Evolutionary conservation across 1,284 basidiomycete species (phyloP).

Genomic region (Somion occarium): DNA sequence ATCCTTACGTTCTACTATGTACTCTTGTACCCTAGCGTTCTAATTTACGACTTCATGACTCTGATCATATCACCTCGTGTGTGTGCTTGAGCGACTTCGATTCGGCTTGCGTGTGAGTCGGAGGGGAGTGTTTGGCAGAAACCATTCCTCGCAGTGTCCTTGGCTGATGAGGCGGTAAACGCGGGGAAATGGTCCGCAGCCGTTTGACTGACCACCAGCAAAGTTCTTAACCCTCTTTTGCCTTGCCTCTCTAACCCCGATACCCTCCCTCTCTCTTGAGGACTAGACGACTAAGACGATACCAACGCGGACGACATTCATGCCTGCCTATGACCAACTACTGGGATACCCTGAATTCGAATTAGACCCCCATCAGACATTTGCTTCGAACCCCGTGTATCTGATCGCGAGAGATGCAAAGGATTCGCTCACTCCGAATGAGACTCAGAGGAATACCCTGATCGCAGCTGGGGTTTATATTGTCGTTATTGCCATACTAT

Average conservation of each 20-base stretch:
- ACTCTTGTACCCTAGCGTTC: constrained; percentile 25
- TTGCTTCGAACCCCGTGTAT: constrained; percentile 23
- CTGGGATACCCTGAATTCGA: not conserved
- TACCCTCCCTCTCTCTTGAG: not conserved
- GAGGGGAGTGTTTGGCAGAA: not conserved
- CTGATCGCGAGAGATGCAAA: constrained; percentile 33
- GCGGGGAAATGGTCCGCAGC: not conserved
- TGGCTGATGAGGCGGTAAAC: not conserved
- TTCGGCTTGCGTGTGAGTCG: not conserved
- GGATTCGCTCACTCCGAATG: constrained; percentile 53
- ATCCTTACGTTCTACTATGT: constrained; percentile 14
- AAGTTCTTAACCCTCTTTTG: not conserved
- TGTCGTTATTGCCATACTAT: constrained; percentile 67
- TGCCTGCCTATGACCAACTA: not conserved
- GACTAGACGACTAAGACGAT: not conserved
- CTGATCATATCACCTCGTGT: not conserved
- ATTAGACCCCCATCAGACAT: constrained; percentile 7
- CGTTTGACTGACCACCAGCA: not conserved
- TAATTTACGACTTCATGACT: constrained; percentile 18
- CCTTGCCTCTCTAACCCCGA: not conserved
- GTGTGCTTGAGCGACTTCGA: not conserved
- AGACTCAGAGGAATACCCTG: constrained; percentile 70
- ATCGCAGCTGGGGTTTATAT: constrained; percentile 76
- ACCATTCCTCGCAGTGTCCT: not conserved
- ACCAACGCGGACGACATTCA: not conserved